phyloP scores from a whole-genome alignment of 1,284 basidiomycete genomes.

The Fomitopsis schrenkii region DNA sequence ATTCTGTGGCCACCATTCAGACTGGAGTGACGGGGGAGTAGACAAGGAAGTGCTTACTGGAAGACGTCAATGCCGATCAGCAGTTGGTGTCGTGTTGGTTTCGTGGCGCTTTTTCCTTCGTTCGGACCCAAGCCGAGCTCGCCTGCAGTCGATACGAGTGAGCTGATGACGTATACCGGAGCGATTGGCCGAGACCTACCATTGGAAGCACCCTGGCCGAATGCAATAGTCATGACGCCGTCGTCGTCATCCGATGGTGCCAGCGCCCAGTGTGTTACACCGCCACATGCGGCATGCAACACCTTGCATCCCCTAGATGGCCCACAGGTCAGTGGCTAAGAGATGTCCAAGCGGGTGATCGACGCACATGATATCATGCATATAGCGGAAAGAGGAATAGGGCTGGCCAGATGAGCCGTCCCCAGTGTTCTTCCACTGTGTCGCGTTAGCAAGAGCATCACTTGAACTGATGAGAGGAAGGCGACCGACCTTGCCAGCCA shows the following conservation, averaged over 20 bases:
- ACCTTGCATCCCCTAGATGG: conserved; percentile 67
- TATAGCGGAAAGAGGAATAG: conserved; percentile 76
- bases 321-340: conserved; percentile 1
- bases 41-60: conserved; percentile 45
- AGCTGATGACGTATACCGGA: background rate
- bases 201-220: conserved; percentile 81
- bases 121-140: conserved; percentile 82
- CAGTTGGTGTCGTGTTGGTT: conserved; percentile 71
- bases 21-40: background rate
- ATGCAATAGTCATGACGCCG: conserved; percentile 76
- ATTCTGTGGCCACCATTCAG: conserved; percentile 44
- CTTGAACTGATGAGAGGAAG: background rate
- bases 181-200: conserved; percentile 33
- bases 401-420: conserved; percentile 85
- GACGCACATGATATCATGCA: conserved; percentile 75
- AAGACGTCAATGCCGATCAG: conserved; percentile 76
- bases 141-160: conserved; percentile 29
- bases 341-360: background rate
- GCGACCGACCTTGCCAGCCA: conserved; percentile 69
- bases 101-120: conserved; percentile 83
- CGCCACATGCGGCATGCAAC: conserved; percentile 66
- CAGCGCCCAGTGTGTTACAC: conserved; percentile 86
- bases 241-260: conserved; percentile 65
- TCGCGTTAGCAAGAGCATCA: conserved; percentile 4
- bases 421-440: conserved; percentile 88